Evolutionary conservation across 306 rosid genomes (phyloP), one percentile per base, ranked within the genome.

Genomic region (Dicorynia guianensis): DNA sequence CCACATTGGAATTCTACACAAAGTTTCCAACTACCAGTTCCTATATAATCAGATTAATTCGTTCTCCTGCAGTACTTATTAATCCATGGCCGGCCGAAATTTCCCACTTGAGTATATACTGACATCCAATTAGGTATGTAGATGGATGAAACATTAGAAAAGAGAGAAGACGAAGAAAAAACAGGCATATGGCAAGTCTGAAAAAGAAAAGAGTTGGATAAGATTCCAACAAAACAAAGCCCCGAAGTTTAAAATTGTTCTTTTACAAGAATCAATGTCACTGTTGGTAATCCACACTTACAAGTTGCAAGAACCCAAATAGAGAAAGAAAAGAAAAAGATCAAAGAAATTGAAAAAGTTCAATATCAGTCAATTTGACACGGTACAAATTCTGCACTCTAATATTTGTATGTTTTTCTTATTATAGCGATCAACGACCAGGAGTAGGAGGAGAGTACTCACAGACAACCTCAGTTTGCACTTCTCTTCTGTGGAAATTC

Each of bases 381-480:
- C 76, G 2, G 30, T 25, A 71, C 80, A 74, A 69, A 68, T 47
- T 30, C 34, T 55, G 5, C 55, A 70, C 50, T 67, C 35, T 34
- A 25, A 25, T 25, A 59, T 52, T n/a, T 52, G 50, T 46, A n/a
- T 4, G 25, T 19, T 43, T 11, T 0, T 5, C 35, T 39, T 49
- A 59, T 7, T 40, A 11, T 25, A 57, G 13, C 7, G 54, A 47
- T 77, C 42, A 78, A 15, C 73, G 74, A 80, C n/a, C 39, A 70
- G 69, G 77, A 79, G 79, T 72, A 64, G 97, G 95, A 17, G 98
- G 95, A 78, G 97, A 87, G 71, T 92, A 90, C 90, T 92, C 96
- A 86, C 97, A 92, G 11, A 90, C 96, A 15, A 94, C 96, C 87
- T 94, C 98, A 42, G 90, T 86, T 50, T 94, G 95, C 63, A 89